A percentile compares a stretch with the other conserved stretches of the same genome.
These are phyloP conservation scores for Ceraceosorus guamensis DNA, from an alignment of 1,284 basidiomycete species.

Conservation along the genomic window DNA sequence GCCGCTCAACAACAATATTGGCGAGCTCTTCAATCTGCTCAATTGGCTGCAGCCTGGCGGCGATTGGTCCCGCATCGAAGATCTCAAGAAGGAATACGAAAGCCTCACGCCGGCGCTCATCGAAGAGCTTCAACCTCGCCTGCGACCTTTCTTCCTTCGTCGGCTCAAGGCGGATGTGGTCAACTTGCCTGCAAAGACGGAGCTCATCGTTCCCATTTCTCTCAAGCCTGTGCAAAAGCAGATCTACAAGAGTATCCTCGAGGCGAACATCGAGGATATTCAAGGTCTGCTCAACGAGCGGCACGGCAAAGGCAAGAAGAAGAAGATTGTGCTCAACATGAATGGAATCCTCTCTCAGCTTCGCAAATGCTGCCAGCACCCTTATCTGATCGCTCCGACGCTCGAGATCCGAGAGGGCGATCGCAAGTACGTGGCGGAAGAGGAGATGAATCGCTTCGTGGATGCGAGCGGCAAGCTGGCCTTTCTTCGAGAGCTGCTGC, in stretches of 20 bases:
- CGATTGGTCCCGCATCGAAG: slow-evolving; percentile 27
- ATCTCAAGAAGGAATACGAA: slow-evolving; percentile 23
- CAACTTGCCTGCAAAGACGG: slow-evolving; percentile 74
- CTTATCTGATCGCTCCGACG: slow-evolving; percentile 70
- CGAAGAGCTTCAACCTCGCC: slow-evolving; percentile 64
- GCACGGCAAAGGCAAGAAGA: slow-evolving; percentile 7
- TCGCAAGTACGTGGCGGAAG: slow-evolving; percentile 55
- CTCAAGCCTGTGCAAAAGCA: slow-evolving; percentile 82
- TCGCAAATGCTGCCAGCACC: slow-evolving; percentile 41
- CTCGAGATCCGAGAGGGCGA: slow-evolving; percentile 62
- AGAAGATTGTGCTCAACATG: slow-evolving; percentile 24
- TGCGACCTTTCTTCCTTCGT: slow-evolving; percentile 86
- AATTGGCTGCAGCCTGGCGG: slow-evolving; percentile 26
- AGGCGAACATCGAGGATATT: slow-evolving; percentile 31
- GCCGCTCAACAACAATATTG: slow-evolving; percentile 90
- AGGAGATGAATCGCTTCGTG: slow-evolving; percentile 70
- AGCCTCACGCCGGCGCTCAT: slow-evolving; percentile 36
- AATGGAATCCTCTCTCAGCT: slow-evolving; percentile 43
- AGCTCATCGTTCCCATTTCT: slow-evolving; percentile 77
- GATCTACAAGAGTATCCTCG: slow-evolving; percentile 60
- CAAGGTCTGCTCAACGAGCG: slow-evolving; percentile 21
- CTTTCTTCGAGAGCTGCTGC: slow-evolving; percentile 41
- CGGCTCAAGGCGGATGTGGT: slow-evolving; percentile 88
- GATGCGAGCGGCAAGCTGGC: slow-evolving; percentile 70
- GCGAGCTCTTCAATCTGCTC: slow-evolving; percentile 55